Conservation (phyloP, 345 rosid genomes). For the Cardamine occulta region DNA sequence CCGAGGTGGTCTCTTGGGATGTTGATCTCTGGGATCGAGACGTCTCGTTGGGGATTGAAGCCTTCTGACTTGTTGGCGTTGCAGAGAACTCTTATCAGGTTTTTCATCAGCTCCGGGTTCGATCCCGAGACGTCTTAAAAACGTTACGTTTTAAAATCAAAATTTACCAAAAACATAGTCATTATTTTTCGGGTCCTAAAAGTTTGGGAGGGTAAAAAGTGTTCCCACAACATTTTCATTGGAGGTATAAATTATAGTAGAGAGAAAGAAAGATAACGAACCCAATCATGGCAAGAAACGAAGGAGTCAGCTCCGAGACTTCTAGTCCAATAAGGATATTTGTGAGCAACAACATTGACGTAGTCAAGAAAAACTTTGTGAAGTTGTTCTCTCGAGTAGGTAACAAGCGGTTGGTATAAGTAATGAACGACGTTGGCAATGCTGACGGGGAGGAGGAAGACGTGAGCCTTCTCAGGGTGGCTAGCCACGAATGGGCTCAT, state of each 20-base stretch:
- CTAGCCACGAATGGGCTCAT: constrained; percentile 48
- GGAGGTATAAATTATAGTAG: no score
- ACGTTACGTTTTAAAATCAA: not conserved
- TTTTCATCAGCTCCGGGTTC: constrained; percentile 41
- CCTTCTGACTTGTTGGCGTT: constrained; percentile 62
- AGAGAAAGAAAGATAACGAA: constrained; percentile 14
- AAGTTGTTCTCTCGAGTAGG: constrained; percentile 45
- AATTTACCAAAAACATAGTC: not conserved
- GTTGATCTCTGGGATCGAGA: constrained; percentile 53
- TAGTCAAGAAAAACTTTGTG: constrained; percentile 47
- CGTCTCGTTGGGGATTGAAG: constrained; percentile 52
- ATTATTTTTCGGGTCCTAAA: no score
- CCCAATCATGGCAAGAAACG: constrained; percentile 73
- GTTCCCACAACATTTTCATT: not conserved
- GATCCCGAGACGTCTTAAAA: constrained; percentile 25
- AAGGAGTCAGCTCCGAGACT: constrained; percentile 58
- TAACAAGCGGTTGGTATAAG: constrained; percentile 47
- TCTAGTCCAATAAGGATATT: constrained; percentile 62
- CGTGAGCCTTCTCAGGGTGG: constrained; percentile 52
- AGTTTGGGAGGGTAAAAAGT: no score
- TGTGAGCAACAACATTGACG: constrained; percentile 40
- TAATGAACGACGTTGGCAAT: constrained; percentile 44
- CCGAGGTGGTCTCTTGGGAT: constrained; percentile 23
- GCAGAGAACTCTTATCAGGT: constrained; percentile 54
- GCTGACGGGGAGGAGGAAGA: constrained; percentile 57